phyloP scores from a whole-genome alignment of 208 protist species.

The Naegleria fowleri region DNA sequence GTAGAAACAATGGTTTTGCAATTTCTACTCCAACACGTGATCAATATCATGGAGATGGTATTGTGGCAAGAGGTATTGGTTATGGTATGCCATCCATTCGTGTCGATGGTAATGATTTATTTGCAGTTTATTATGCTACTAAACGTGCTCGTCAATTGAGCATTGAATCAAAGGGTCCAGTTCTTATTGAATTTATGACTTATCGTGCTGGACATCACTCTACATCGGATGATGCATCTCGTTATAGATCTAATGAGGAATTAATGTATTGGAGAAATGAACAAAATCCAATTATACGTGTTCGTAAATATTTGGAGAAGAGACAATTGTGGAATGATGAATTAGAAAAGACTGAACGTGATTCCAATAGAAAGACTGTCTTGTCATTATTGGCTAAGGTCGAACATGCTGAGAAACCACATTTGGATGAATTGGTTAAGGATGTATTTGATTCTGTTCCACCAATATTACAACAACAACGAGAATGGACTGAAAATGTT shows the following conservation, averaged over 20 bases:
- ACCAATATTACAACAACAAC: constrained; percentile 26
- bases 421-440: constrained; percentile 26
- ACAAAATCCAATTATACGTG: constrained; percentile 31
- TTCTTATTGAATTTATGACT: constrained; percentile 91
- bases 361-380: constrained; percentile 21
- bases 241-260: constrained; percentile 46
- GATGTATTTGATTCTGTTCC: constrained; percentile 37
- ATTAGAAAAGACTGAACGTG: constrained; percentile 30
- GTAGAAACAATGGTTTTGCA: constrained; percentile 86
- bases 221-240: constrained; percentile 66
- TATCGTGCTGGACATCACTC: constrained; percentile 81
- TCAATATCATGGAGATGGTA: constrained; percentile 90
- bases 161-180: constrained; percentile 64
- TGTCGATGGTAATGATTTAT: constrained; percentile 91
- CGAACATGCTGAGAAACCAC: constrained; percentile 22
- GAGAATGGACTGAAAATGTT: not conserved
- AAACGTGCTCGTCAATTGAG: constrained; percentile 73
- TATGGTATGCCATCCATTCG: constrained; percentile 81
- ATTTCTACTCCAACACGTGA: constrained; percentile 88
- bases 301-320: constrained; percentile 22
- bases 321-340: constrained; percentile 33
- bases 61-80: constrained; percentile 61
- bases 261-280: constrained; percentile 7
- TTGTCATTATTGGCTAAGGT: constrained; percentile 9
- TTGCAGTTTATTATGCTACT: constrained; percentile 83